Evolutionary conservation across 2,329 filamentous ascomycete genomes (phyloP).

Genomic region (Neofusicoccum sp.): DNA sequence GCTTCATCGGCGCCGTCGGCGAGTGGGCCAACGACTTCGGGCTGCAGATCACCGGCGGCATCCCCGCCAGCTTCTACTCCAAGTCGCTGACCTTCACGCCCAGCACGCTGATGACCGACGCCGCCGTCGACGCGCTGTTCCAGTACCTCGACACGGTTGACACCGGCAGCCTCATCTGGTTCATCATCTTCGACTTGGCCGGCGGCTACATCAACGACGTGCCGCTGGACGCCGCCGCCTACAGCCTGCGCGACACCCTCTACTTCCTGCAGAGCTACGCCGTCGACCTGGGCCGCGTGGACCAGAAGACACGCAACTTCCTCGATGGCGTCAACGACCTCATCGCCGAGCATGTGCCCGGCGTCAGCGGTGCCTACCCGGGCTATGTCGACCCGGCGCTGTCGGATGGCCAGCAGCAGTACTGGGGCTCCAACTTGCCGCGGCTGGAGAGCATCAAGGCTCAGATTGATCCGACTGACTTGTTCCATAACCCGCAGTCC

Average conservation of each 20-base stretch:
- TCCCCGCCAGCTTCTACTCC: constrained; percentile 35
- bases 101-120: constrained; percentile 31
- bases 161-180: constrained; percentile 35
- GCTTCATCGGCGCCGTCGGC: constrained; percentile 34
- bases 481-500: constrained; percentile 38
- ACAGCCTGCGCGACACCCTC: constrained; percentile 33
- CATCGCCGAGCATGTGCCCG: constrained; percentile 31
- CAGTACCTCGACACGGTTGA: constrained; percentile 30
- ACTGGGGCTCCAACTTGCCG: constrained; percentile 43
- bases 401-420: constrained; percentile 43
- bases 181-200: constrained; percentile 35
- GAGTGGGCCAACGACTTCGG: constrained; percentile 34
- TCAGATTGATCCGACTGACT: constrained; percentile 38
- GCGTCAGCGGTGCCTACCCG: constrained; percentile 46
- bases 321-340: constrained; percentile 42
- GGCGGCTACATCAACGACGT: constrained; percentile 35
- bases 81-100: constrained; percentile 35
- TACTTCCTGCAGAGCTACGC: constrained; percentile 40
- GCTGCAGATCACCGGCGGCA: constrained; percentile 30
- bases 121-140: constrained; percentile 33
- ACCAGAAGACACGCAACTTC: constrained; percentile 38
- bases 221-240: constrained; percentile 31
- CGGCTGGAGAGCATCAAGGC: constrained; percentile 39
- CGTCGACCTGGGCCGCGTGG: constrained; percentile 34
- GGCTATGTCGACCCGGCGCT: constrained; percentile 54